phyloP scores from a whole-genome alignment of 805 yeast genomes.

The Saccharomyces mikatae region DNA sequence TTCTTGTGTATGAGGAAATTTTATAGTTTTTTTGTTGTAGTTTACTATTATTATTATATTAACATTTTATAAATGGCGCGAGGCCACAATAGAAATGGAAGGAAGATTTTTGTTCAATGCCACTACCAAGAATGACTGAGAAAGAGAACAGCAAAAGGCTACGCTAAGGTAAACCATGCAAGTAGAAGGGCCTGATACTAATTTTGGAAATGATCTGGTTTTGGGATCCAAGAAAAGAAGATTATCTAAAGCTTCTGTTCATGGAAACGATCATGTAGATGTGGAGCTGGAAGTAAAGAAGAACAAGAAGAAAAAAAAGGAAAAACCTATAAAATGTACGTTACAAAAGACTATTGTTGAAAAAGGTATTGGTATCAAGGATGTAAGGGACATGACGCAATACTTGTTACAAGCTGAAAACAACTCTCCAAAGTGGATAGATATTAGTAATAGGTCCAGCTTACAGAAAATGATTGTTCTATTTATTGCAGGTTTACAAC shows the following conservation, averaged over 20 bases:
- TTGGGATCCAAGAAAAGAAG: background rate
- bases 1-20: background rate
- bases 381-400: constrained; percentile 41
- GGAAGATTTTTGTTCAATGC: constrained; percentile 24
- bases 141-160: background rate
- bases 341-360: constrained; percentile 17
- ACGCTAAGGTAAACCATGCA: background rate
- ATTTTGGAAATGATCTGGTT: background rate
- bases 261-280: constrained; percentile 2
- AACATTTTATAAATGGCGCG: background rate
- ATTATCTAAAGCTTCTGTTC: constrained; percentile 5
- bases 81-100: background rate
- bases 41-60: background rate
- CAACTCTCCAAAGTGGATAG: constrained; percentile 42
- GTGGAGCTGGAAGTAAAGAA: constrained; percentile 4
- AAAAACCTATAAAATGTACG: constrained; percentile 29
- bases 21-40: background rate
- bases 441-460: constrained; percentile 38
- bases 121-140: constrained; percentile 2
- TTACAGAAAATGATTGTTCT: constrained; percentile 51
- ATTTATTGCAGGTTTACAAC: constrained; percentile 57
- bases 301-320: constrained; percentile 30
- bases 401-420: constrained; percentile 36
- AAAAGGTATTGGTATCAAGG: constrained; percentile 31
- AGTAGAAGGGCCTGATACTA: background rate